Base-by-base conservation (phyloP, 2,329 filamentous ascomycete species). In the Exophiala phaeomuriformis region DNA sequence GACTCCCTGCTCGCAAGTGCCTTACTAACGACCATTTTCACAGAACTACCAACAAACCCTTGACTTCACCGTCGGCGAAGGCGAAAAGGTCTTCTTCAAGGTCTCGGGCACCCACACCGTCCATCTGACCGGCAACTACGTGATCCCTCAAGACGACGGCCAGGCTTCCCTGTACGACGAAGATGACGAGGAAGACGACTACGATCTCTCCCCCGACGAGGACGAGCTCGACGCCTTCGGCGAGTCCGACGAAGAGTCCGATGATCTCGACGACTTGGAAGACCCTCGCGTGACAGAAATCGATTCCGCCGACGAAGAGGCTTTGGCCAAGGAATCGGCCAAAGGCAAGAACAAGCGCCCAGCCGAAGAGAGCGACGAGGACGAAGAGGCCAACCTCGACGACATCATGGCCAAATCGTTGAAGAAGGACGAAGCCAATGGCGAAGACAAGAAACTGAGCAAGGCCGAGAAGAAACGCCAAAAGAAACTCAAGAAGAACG, bases 401-500 rank as follows among this genome's bases (percentile, higher is more conserved):
- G 87, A 88, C 61, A 74, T 95, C 71, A 94, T 96, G 66, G 80
- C 84, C 71, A 91, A 93, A 75, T 79, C 77, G 55, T 69, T 73
- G 63, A 77, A 83, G 67, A 72, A 75, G 59, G 67, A 69, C n/a
- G 73, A 74, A 61, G 44, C 47, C 28, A 77, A 80, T 59, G 81
- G 82, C 61, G 57, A 53, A 64, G 69, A 78, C 63, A 62, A 63
- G 60, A 90, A 90, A 77, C 79, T 90, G 60, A 90, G 84, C 80
- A 96, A 96, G 81, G 96, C 95, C 78, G 88, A 97, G 73, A 83
- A 86, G 69, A 97, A 97, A 85, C 96, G 96, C 72, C 81, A 86
- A 66, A 97, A 98, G 85, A 95, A 94, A 80, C 80, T 91, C 61
- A 95, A 95, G 84, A 96, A 95, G 80, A 97, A 97, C 79, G 88